These are phyloP conservation scores for Coemansia sp. DNA, from an alignment of 192 early-diverging fungal genomes.

Conservation along the genomic window DNA sequence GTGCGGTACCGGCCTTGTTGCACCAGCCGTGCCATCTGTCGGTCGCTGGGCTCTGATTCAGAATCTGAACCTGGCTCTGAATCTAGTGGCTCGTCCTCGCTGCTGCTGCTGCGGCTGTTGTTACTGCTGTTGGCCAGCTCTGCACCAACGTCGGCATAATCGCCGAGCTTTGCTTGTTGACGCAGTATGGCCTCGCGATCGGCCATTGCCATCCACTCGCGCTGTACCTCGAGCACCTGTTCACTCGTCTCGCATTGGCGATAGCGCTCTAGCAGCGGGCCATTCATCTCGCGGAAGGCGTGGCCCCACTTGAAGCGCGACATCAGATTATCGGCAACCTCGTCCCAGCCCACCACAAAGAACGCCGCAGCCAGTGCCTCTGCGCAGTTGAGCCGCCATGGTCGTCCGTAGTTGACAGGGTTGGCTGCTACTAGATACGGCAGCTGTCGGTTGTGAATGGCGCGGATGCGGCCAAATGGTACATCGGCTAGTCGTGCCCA, in stretches of 20 bases:
- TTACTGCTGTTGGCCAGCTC: slow-evolving; percentile 11
- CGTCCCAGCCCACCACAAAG: slow-evolving; percentile 80
- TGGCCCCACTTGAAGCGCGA: slow-evolving; percentile 95
- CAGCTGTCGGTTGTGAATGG: slow-evolving; percentile 83
- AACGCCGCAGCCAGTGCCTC: slow-evolving; percentile 95
- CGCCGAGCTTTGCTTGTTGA: slow-evolving; percentile 30
- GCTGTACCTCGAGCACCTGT: slow-evolving; percentile 74
- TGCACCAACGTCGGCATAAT: slow-evolving; percentile 14
- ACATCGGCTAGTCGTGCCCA: slow-evolving; percentile 96
- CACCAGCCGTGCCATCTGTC: slow-evolving; percentile 39
- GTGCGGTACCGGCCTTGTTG: slow-evolving; percentile 28
- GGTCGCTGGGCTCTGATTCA: slow-evolving; percentile 27
- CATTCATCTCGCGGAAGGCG: slow-evolving; percentile 87
- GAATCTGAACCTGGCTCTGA: slow-evolving; percentile 8
- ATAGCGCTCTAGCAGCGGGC: slow-evolving; percentile 75
- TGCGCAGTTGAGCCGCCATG: slow-evolving; percentile 95
- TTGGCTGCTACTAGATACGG: slow-evolving; percentile 96
- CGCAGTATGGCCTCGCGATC: slow-evolving; percentile 63
- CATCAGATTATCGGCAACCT: slow-evolving; percentile 73
- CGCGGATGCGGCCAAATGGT: slow-evolving; percentile 85
- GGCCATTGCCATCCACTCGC: slow-evolving; percentile 75
- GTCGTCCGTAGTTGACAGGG: slow-evolving; percentile 96
- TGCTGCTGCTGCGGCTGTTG: slow-evolving; percentile 3
- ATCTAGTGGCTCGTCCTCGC: neutral
- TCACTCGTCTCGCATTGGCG: slow-evolving; percentile 69